A percentile compares a stretch with the other conserved stretches of the same genome.
Conservation (phyloP, 768 basidiomycete species). For the Cystoderma amianthinum region DNA sequence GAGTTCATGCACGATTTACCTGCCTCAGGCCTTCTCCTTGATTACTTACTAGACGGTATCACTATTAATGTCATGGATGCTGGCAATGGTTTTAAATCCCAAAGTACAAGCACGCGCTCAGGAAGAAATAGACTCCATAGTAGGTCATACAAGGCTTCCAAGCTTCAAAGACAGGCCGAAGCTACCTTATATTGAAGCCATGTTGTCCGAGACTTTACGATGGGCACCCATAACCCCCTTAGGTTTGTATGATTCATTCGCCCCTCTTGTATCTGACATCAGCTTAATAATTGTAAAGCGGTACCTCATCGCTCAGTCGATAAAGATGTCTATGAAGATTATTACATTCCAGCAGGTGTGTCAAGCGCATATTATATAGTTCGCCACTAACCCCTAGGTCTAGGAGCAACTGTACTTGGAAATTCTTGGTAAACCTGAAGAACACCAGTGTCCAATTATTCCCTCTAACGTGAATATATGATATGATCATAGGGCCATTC, state of each 20-base stretch:
- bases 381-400: too few relatives aligned
- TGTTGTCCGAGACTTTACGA: conserved; percentile 33
- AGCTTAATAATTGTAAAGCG: neutral
- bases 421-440: conserved; percentile 22
- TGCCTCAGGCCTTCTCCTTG: neutral
- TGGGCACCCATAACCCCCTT: conserved; percentile 30
- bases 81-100: conserved; percentile 27
- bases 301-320: conserved; percentile 22
- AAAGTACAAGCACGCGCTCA: conserved; percentile 33
- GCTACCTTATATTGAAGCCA: conserved; percentile 37
- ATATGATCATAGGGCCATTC: conserved; percentile 27
- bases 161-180: conserved; percentile 28
- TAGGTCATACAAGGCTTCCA: conserved; percentile 32
- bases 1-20: neutral
- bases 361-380: neutral
- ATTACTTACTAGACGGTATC: conserved; percentile 2
- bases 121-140: conserved; percentile 32
- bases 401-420: conserved; percentile 17
- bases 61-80: neutral
- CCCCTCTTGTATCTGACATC: neutral
- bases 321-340: conserved; percentile 24
- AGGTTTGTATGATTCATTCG: conserved; percentile 13
- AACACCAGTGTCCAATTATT: neutral
- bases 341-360: conserved; percentile 16
- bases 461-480: neutral